These are phyloP conservation scores for Hemisphaericaspora xylofermentans DNA, from an alignment of 1,139 yeast species.

Conservation along the genomic window DNA sequence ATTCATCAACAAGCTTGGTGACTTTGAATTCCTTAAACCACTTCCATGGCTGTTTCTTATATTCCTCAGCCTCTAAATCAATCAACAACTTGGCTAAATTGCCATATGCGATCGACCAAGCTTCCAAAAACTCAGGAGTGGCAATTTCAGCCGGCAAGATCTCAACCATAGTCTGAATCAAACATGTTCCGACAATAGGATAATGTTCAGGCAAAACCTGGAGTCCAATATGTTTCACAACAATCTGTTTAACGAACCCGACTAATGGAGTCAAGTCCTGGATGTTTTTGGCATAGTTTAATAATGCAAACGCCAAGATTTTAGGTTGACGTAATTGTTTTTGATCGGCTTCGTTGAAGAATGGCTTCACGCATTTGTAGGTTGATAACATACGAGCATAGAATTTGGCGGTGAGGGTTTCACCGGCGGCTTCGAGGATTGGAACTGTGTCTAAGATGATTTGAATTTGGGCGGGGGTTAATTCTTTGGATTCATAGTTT, in stretches of 20 bases:
- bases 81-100: constrained; percentile 63
- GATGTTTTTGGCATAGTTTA: constrained; percentile 63
- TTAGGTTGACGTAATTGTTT: constrained; percentile 56
- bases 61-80: constrained; percentile 50
- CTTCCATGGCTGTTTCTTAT: constrained; percentile 49
- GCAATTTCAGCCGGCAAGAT: constrained; percentile 59
- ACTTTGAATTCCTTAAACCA: constrained; percentile 57
- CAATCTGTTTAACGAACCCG: constrained; percentile 59
- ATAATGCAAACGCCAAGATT: constrained; percentile 61
- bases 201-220: constrained; percentile 64
- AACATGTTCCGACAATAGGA: constrained; percentile 58
- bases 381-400: constrained; percentile 54
- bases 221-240: constrained; percentile 64
- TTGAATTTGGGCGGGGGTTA: constrained; percentile 30
- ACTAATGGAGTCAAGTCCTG: constrained; percentile 56
- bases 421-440: constrained; percentile 56
- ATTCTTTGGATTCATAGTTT: constrained; percentile 17
- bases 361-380: constrained; percentile 55
- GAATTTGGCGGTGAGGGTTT: constrained; percentile 51
- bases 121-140: constrained; percentile 53
- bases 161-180: constrained; percentile 53
- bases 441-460: constrained; percentile 60
- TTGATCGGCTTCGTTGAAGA: constrained; percentile 64
- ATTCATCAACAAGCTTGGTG: constrained; percentile 41
- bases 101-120: constrained; percentile 69